Base-by-base conservation (phyloP, 2,329 filamentous ascomycete species). In the Amauroascus niger region DNA sequence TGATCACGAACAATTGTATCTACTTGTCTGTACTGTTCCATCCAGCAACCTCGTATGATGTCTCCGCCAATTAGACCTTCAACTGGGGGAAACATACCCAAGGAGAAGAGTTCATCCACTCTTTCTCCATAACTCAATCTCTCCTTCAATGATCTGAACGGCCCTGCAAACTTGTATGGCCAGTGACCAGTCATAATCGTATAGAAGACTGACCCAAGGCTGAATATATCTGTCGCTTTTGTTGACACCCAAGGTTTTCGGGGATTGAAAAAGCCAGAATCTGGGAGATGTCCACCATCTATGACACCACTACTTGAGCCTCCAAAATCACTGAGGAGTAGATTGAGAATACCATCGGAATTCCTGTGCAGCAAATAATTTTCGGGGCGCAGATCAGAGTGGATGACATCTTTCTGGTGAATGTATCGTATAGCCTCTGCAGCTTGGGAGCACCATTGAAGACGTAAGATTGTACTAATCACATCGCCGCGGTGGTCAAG, bases 241-340 rank as follows among this genome's bases (percentile, higher is more conserved):
- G 52, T 57, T 46, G 55, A 54, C 41, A 49, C 54, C 48, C 47
- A 53, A 30, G 53, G 32, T 41, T 55, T 55, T 7, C 24, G 18
- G 28, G 55, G 48, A 33, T 57, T 39, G 41, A 46, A 65, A 55
- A 66, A 66, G 6, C 57, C 59, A 39, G 55, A 54, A 49, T 66
- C 61, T 2, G 64, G 64, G 11, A 67, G 58, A 48, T 56, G 54
- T 52, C 32, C 20, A 35, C 41, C 53, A 55, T 67, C 61, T 26
- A 65, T 56, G 28, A 63, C 61, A 24, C 40, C 22, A n/a, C 20
- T 43, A 6, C 4, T 43, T 14, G 40, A 43, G 18, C 40, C 43
- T n/a, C 28, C 28, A 67, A 68, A 55, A 57, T 68, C 65, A 55
- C 62, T 65, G 51, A 68, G 62, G 55, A 55, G 58, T n/a, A 69